These are phyloP conservation scores for Pseudisothecium myosuroides DNA, from an alignment of 225 moss, liverwort and hornwort genomes.

Conservation along the genomic window DNA sequence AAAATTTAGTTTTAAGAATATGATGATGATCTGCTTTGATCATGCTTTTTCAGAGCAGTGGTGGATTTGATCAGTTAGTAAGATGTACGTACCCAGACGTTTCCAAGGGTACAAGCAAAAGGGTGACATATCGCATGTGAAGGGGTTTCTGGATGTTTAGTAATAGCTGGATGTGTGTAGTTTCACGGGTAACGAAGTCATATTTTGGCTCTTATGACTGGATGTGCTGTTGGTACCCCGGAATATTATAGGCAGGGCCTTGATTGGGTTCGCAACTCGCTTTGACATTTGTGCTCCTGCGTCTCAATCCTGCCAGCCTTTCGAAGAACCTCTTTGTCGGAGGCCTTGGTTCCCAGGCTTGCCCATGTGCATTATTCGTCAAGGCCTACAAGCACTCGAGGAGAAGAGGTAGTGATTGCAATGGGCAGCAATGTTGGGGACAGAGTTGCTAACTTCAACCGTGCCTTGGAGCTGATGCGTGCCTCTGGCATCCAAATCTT, in stretches of 20 bases:
- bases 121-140: background rate
- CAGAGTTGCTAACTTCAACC: background rate
- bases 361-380: background rate
- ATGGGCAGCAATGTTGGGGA: background rate
- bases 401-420: background rate
- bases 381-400: background rate
- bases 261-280: background rate
- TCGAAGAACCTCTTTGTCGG: background rate
- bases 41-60: background rate
- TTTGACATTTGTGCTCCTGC: background rate
- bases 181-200: background rate
- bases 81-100: background rate
- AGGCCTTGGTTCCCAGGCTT: background rate
- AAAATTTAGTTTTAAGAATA: background rate
- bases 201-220: background rate
- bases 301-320: background rate
- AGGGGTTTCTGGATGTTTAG: background rate
- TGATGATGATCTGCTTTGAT: background rate
- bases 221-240: background rate
- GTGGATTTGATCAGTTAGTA: background rate
- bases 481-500: background rate
- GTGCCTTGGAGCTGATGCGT: background rate
- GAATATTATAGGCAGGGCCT: background rate
- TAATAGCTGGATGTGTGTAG: background rate
- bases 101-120: background rate